Percentiles rank a stretch among this genome's conserved stretches.
Evolutionary conservation across 129 eudicot species (phyloP).

Genomic region (Helianthus tuberosus): DNA sequence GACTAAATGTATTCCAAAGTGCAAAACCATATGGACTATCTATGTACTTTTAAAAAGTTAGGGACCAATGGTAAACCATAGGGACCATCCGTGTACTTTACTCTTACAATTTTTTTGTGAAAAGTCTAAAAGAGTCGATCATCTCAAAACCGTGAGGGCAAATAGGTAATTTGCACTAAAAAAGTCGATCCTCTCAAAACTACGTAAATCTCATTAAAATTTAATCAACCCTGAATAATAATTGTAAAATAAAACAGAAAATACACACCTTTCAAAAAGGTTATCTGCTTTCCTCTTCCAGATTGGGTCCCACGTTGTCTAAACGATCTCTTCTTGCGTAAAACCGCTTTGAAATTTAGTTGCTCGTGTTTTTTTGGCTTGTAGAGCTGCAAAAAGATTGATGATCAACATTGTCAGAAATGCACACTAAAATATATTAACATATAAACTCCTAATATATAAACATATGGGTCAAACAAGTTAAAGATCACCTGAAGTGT

Average conservation of each 20-base stretch:
- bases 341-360: constrained; percentile 46
- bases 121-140: not conserved
- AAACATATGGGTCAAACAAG: not conserved
- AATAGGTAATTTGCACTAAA: not conserved
- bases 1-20: no score
- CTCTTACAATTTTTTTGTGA: no score
- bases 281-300: constrained; percentile 68
- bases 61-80: no score
- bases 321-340: constrained; percentile 83
- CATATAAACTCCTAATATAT: no score
- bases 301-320: constrained; percentile 59
- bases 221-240: not conserved
- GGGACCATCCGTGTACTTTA: no score
- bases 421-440: no score
- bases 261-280: constrained; percentile 46
- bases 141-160: not conserved
- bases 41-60: no score
- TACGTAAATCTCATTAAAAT: not conserved
- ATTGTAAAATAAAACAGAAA: not conserved
- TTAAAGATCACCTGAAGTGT: not conserved
- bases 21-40: no score
- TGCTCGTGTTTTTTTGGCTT: constrained; percentile 59
- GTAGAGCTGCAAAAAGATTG: constrained; percentile 49
- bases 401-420: not conserved
- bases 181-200: no score